Evolutionary conservation across 1,139 yeast species (phyloP), one percentile per base, ranked within the genome.

Genomic region (Kodamaea fungicola): DNA sequence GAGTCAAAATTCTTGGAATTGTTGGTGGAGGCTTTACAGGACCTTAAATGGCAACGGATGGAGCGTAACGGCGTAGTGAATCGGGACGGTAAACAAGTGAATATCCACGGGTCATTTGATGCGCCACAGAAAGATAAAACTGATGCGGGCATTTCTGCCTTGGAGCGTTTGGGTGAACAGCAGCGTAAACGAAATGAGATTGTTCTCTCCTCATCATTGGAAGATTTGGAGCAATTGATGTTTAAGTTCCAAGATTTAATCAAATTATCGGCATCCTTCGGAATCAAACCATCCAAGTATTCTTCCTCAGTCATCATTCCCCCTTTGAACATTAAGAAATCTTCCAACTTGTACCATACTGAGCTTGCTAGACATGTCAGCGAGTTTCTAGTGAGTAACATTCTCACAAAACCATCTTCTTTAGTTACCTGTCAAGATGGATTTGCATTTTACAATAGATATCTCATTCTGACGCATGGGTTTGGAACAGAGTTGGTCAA

Each of bases 161-260:
- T 90, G 13, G 86, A 88, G 46, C 69, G 69, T 35, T 61, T 73
- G 8, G 79, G 82, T 31, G 83, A 78, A 43, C 65, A 68, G 30
- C 75, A 76, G 47, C 64, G 85, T 7, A 67, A 72, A 39, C 74
- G 76, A 35, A 84, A 83, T 44, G 87, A 85, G 41, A 55, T 71
- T 13, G 71, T 89, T 0, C 64, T 89, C 37, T 75, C 78, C 27
- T 73, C 76, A 25, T 89, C 96, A 0, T 62, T 90, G 30, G 84
- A 82, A 38, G 96, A 88, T 56, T 61, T 90, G 33, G 83, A 83
- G 44, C 83, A 83, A 32, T 64, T 90, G 35, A 82, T 88, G 83
- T 72, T 79, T 21, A 76, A 85, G 44, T 95, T 90, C 1, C 79
- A 79, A 49, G 95, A 89, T 40, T 73, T 90, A 34, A 76, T 83